Percentiles rank a stretch among this genome's conserved stretches.
Evolutionary conservation across 768 basidiomycete genomes (phyloP).

Genomic region (Phaeotremella skinneri): DNA sequence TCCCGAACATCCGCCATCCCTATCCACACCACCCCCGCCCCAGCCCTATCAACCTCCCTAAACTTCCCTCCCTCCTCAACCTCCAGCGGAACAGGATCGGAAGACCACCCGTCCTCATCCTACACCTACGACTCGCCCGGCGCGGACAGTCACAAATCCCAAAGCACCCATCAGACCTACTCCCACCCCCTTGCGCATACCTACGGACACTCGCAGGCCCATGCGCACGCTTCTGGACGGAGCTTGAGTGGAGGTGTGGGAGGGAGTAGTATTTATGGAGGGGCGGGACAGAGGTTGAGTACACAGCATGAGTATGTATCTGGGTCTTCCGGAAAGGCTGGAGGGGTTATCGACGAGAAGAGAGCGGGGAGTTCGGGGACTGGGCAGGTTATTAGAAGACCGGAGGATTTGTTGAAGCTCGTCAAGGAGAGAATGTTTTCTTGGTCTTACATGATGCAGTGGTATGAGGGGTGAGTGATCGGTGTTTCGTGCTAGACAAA

Average conservation of each 20-base stretch:
- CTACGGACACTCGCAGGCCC: background rate
- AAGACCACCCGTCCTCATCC: background rate
- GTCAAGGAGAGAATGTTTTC: constrained; percentile 37
- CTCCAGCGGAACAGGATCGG: no score
- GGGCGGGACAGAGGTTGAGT: background rate
- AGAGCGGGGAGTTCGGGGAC: background rate
- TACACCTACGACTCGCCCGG: no score
- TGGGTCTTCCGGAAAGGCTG: background rate
- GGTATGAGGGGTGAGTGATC: constrained; percentile 44
- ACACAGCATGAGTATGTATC: background rate
- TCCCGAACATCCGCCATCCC: constrained; percentile 3
- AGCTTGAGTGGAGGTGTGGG: background rate
- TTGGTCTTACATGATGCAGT: constrained; percentile 46
- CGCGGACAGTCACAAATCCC: no score
- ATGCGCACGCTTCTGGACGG: background rate
- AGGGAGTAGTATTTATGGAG: background rate
- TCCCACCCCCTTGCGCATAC: no score
- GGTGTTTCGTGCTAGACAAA: no score
- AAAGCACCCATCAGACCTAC: no score
- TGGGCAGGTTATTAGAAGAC: constrained; percentile 9
- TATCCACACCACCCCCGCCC: background rate
- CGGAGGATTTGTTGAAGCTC: constrained; percentile 38
- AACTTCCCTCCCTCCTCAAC: background rate
- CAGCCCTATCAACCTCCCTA: background rate
- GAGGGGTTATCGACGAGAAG: background rate